Base-by-base conservation (phyloP, 768 basidiomycete genomes). In the Lactarius psammicola region DNA sequence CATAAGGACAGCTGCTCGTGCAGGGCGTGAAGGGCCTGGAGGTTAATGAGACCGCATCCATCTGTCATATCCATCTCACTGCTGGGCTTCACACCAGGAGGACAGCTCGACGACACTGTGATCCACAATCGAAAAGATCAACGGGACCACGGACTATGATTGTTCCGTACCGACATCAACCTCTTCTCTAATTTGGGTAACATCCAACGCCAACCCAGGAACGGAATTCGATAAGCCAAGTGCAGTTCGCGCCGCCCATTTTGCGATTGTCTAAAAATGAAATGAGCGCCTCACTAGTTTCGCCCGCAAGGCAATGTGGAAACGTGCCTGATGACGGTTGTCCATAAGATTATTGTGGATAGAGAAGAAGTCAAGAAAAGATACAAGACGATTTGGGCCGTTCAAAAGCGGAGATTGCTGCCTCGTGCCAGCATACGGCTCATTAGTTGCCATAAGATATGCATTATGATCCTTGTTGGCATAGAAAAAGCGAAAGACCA, bases 1-100 rank as follows among this genome's bases (percentile, higher is more conserved):
- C 74, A 76, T 0, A 62, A 8, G 7, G 23, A 60, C 20, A 75
- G 61, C n/a, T 60, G 60, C 7, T 70, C 51, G 31, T 70, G 60
- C 7, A 77, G 59, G 7, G 20, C 3, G 6, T 67, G 56, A 30
- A 88, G 74, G 0, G 81, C 85, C 0, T 83, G 78, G 13, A 79
- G 80, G 70, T 89, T 92, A 2, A 90, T 85, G 31, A 84, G 78
- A 0, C 90, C 89, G 74, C 88, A 89, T 0, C 90, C 90, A 71
- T 92, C 90, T 0, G 90, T 91, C 78, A 89, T 83, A 8, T 68
- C 70, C 70, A 73, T 72, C 51, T 75, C 73, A 30, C 68, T 71
- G 0, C 74, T 70, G 0, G 61, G 68, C 57, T 78, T 75, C 1
- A 68, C 64, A 17, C 46, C 15, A 33, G 71, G 64, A 20, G 59